phyloP scores from a whole-genome alignment of 371 early-diverging fungal genomes.

The Mortierella sp. region DNA sequence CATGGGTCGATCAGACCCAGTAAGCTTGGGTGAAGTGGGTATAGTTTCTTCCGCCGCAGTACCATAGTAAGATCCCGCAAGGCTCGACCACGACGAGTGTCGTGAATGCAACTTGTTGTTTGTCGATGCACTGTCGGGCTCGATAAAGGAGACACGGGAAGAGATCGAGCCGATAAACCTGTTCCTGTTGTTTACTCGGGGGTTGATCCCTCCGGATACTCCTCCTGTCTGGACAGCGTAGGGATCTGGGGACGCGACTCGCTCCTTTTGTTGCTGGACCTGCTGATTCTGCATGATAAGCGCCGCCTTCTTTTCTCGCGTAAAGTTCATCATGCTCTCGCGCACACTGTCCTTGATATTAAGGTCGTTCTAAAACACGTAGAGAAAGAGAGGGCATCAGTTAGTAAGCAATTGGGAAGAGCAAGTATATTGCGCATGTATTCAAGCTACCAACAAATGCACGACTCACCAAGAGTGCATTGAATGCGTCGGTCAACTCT shows the following conservation, averaged over 20 bases:
- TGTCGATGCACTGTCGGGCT: slow-evolving; percentile 26
- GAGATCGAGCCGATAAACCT: slow-evolving; percentile 46
- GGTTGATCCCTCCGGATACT: slow-evolving; percentile 5
- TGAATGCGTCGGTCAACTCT: slow-evolving; percentile 51
- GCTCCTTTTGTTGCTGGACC: slow-evolving; percentile 57
- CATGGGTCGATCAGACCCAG: slow-evolving; percentile 38
- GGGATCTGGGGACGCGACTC: slow-evolving; percentile 46
- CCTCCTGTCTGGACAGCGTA: slow-evolving; percentile 16
- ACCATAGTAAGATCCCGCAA: slow-evolving; percentile 47
- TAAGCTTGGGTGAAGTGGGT: slow-evolving; percentile 13
- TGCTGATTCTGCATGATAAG: slow-evolving; percentile 68
- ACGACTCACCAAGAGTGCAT: slow-evolving; percentile 43
- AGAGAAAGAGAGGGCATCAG: not conserved
- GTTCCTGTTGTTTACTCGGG: slow-evolving; percentile 14
- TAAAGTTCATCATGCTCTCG: slow-evolving; percentile 65
- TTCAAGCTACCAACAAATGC: not conserved
- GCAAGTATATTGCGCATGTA: too few species aligned
- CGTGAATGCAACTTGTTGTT: slow-evolving; percentile 40
- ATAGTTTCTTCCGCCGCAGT: slow-evolving; percentile 17
- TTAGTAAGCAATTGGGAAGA: too few species aligned
- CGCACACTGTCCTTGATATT: slow-evolving; percentile 68
- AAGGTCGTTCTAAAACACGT: slow-evolving; percentile 62
- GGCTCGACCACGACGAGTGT: slow-evolving; percentile 56
- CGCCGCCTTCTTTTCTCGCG: slow-evolving; percentile 63
- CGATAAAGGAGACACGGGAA: slow-evolving; percentile 48